Evolutionary conservation across 2,329 filamentous ascomycete genomes (phyloP), one percentile per base, ranked within the genome.

Genomic region (Colletotrichum lindemuthianum): DNA sequence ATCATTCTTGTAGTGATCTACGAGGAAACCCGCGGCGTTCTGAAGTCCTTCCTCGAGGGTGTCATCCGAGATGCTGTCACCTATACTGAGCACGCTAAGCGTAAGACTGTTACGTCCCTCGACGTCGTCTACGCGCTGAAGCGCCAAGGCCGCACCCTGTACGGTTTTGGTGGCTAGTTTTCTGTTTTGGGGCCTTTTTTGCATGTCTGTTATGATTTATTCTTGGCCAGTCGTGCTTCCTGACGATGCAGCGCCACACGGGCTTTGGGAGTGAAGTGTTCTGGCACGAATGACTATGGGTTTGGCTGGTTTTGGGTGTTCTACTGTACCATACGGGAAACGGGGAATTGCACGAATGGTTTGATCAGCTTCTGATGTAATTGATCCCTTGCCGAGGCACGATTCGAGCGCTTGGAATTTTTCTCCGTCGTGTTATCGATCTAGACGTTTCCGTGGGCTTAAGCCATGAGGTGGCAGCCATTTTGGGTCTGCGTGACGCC

Each of bases 91-190:
- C 89, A 92, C 82, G 90, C 90, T 81, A 92, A 92, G 88, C 88
- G 90, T 80, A 92, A 92, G 88, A 92, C 90, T 9, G 90, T 92
- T 78, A 92, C 87, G 41, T 89, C 87, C 13, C 85, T 89, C 52
- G 87, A 90, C 70, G 87, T 90, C 33, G 87, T 89, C 77, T 90
- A 89, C 71, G 87, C 87, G 50, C 82, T 90, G 71, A 90, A 90
- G 85, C 83, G 87, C 78, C 87, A 90, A 81, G 87, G 87, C 76
- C 86, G 90, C 76, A 92, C 91, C 77, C 90, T 94, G 70, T 95
- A 94, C 86, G 91, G 92, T 84, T 94, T 94, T 87, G 92, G 92
- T 86, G 92, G 91, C 87, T 95, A 92, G 88, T 67, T 63, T 63
- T 50, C n/a, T n/a, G n/a, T n/a, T 49, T 66, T 47, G 67, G 24